A percentile compares a stretch with the other conserved stretches of the same genome.
These are phyloP conservation scores for Phytopythium sindhum DNA, from an alignment of 352 stramenopile species.

Conservation along the genomic window DNA sequence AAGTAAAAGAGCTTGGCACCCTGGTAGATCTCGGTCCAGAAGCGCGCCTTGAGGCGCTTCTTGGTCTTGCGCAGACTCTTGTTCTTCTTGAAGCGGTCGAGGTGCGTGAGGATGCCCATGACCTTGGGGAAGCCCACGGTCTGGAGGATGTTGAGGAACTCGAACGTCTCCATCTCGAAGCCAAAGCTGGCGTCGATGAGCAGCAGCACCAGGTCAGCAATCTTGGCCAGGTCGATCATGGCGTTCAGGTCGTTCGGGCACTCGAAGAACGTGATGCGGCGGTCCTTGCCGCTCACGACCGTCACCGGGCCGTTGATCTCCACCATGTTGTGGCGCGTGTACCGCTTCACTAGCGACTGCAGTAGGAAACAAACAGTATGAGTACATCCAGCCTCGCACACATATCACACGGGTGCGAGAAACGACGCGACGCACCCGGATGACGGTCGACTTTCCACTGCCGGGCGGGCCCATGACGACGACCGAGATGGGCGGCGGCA, in stretches of 20 bases:
- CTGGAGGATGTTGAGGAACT: conserved; percentile 99
- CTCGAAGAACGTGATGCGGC: conserved; percentile 98
- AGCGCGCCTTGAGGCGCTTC: conserved; percentile 98
- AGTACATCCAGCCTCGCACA: conserved; percentile 5
- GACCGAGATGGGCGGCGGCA: conserved; percentile 93
- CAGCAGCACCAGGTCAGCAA: conserved; percentile 98
- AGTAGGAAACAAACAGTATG: background rate
- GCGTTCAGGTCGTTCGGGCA: conserved; percentile 95
- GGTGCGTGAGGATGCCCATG: conserved; percentile 99
- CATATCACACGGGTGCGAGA: too few species aligned
- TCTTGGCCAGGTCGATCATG: conserved; percentile 97
- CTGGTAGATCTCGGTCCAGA: conserved; percentile 99
- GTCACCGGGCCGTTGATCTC: conserved; percentile 98
- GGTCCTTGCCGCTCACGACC: conserved; percentile 97
- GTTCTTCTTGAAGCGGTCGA: conserved; percentile 98
- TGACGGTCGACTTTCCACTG: conserved; percentile 98
- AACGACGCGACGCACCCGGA: conserved; percentile 49
- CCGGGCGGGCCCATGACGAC: conserved; percentile 97
- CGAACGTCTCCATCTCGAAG: conserved; percentile 99
- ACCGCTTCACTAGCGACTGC: conserved; percentile 96
- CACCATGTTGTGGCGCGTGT: conserved; percentile 97
- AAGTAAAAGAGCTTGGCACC: conserved; percentile 97
- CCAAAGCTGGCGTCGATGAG: conserved; percentile 99
- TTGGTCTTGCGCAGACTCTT: conserved; percentile 98
- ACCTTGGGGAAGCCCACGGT: conserved; percentile 89